Base-by-base conservation (phyloP, 148 eudicot species). In the Heliamphora exappendiculata region DNA sequence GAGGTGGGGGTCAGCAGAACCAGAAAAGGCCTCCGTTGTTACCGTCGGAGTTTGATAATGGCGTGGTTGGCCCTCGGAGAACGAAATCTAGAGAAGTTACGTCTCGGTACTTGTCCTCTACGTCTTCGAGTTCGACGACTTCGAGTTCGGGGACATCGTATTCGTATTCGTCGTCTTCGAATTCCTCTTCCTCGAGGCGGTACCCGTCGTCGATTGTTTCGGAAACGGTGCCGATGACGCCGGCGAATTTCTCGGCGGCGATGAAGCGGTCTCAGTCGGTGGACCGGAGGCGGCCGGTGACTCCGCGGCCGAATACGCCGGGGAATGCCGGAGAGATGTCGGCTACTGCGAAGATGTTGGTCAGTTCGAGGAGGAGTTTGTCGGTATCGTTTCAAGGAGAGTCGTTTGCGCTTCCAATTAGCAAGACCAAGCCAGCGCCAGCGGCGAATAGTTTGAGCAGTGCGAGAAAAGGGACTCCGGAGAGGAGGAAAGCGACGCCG, bases 341-440 rank as follows among this genome's bases (percentile, higher is more conserved):
- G 22, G 51, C 82, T 22, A 89, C 93, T 3, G 89, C 88, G 64
- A 90, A 78, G 86, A 20, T 85, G 74, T 42, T 91, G 77, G 78
- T 87, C 66, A 80, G 84, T 55, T 84, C 95, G 49, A 69, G 67
- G 74, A 81, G 91, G 88, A 87, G 88, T 55, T 69, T 90, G 67
- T 90, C 98, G 37, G 90, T 81, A 28, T 94, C 97, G 70, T 94
- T 94, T 79, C 98, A 91, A 75, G 97, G 97, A 6, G 89, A 88
- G 80, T 79, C 91, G 80, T 82, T 73, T 74, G 78, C 83, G 51
- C n/a, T 78, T 58, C 82, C 87, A 31, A 72, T 37, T 47, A 72
- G 75, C 29, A 89, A 74, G 83, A 78, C 79, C 47, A 87, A 86
- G 82, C 79, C 81, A 10, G 81, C 89, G 72, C 82, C 87, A 0